Evolutionary conservation across 2,329 filamentous ascomycete species (phyloP), one percentile per base, ranked within the genome.

Genomic region (Ceratocystis destructans): DNA sequence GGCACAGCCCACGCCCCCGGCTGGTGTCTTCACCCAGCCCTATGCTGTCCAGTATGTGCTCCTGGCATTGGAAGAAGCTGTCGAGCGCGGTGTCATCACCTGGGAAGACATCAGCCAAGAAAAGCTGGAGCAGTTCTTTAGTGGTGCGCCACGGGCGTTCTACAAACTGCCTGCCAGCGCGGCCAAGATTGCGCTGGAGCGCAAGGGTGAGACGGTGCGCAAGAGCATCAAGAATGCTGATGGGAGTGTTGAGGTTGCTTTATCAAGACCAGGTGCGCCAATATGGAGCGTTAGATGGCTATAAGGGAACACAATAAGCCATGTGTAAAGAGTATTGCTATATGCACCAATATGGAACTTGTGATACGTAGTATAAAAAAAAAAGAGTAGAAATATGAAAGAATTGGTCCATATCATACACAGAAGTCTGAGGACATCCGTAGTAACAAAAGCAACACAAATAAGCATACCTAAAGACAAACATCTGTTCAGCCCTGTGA

Each of bases 1-100:
- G 76, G 72, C 73, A 64, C 80, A 77, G 62, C 79, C 79, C 61
- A 81, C 78, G 73, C 82, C 85, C 0, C 83, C 87, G 0, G 89
- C 89, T 0, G 89, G 89, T 3, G 88, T 92, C 55, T 93, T 90
- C 74, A 92, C 89, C 1, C 89, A 93, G 76, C 86, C 87, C 3
- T 85, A 85, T 72, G 85, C 84, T 0, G 79, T 85, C 1, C 84
- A 84, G 65, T 79, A 86, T 61, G 85, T 90, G 61, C 76, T 90
- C 28, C 71, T 77, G 44, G 81, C 79, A 0, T 76, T 90, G 50
- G 82, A 88, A 74, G 81, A 83, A 70, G 87, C 80, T 3, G 77
- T 87, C 3, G 77, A 78, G 68, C 77, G 79, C 10, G 81, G 80
- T 1, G 78, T 81, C 45, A 78, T 86, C 57, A 72, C 72, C 5